A percentile compares a stretch with the other conserved stretches of the same genome.
Conservation (phyloP, 2,329 filamentous ascomycete genomes). For the Septoria petroselini region DNA sequence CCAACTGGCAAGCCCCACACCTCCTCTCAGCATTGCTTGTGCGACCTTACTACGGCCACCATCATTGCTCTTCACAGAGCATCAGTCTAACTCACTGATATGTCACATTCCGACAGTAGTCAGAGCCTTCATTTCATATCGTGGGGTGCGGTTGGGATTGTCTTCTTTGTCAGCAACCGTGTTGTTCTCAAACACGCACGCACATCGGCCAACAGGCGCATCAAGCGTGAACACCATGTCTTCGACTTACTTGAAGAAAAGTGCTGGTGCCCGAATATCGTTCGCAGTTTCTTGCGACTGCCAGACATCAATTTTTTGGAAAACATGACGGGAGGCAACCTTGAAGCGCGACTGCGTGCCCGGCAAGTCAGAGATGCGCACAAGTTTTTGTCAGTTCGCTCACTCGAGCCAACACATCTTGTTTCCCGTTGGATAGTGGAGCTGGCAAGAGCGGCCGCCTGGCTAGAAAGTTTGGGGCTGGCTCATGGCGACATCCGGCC, state of each 20-base stretch:
- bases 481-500: conserved; percentile 9
- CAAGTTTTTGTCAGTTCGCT: neutral
- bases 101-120: neutral
- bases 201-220: conserved; percentile 3
- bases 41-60: no score
- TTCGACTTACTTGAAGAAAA: conserved; percentile 9
- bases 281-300: conserved; percentile 9
- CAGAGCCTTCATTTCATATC: conserved; percentile 4
- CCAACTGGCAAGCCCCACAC: no score
- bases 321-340: conserved; percentile 7
- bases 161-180: conserved; percentile 9
- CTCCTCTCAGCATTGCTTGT: no score
- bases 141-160: conserved; percentile 6
- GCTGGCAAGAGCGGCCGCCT: neutral
- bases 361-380: neutral
- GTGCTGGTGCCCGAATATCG: conserved; percentile 5
- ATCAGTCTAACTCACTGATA: neutral
- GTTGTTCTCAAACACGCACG: conserved; percentile 8
- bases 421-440: conserved; percentile 4
- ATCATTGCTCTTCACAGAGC: no score
- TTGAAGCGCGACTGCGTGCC: conserved; percentile 7
- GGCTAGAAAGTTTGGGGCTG: conserved; percentile 5
- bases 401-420: conserved; percentile 1
- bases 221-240: conserved; percentile 4
- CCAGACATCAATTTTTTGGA: conserved; percentile 11